Evolutionary conservation across 495 filamentous ascomycete species (phyloP).

Genomic region (Xylaria grammica): DNA sequence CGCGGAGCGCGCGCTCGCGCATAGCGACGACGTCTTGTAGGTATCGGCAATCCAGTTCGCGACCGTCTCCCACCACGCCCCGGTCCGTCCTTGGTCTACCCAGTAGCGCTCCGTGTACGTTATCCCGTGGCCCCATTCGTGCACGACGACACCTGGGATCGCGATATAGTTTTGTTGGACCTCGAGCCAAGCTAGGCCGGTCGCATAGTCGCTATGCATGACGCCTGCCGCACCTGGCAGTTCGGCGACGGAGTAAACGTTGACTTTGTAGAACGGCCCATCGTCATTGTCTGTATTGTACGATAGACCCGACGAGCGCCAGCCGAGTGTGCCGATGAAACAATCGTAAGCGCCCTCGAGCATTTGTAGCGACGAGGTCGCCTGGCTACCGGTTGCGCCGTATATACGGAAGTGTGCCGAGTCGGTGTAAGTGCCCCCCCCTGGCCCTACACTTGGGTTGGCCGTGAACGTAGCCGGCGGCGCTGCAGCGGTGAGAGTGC

Average conservation of each 20-base stretch:
- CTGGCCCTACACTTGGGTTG: constrained; percentile 38
- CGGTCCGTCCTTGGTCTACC: constrained; percentile 44
- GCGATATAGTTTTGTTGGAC: constrained; percentile 38
- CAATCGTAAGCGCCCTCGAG: constrained; percentile 46
- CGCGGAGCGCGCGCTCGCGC: constrained; percentile 31
- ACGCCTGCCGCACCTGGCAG: constrained; percentile 42
- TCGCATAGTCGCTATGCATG: constrained; percentile 33
- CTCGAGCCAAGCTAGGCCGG: constrained; percentile 41
- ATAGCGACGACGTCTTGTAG: constrained; percentile 40
- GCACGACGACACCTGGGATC: constrained; percentile 37
- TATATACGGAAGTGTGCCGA: constrained; percentile 49
- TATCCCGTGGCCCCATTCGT: constrained; percentile 48
- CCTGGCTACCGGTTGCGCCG: constrained; percentile 27
- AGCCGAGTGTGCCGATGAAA: constrained; percentile 40
- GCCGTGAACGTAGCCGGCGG: constrained; percentile 35
- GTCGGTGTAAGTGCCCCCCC: constrained; percentile 37
- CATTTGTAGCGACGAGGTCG: constrained; percentile 32
- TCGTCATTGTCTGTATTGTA: constrained; percentile 34
- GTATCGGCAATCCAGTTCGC: constrained; percentile 47
- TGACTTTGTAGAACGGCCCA: constrained; percentile 43
- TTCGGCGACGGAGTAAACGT: constrained; percentile 40
- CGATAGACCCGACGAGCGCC: constrained; percentile 42
- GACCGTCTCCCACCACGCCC: constrained; percentile 48
- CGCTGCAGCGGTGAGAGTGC: constrained; percentile 16
- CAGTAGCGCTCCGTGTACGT: constrained; percentile 40